Base-by-base conservation (phyloP, 2,329 filamentous ascomycete genomes). In the Cladophialophora chaetospira region DNA sequence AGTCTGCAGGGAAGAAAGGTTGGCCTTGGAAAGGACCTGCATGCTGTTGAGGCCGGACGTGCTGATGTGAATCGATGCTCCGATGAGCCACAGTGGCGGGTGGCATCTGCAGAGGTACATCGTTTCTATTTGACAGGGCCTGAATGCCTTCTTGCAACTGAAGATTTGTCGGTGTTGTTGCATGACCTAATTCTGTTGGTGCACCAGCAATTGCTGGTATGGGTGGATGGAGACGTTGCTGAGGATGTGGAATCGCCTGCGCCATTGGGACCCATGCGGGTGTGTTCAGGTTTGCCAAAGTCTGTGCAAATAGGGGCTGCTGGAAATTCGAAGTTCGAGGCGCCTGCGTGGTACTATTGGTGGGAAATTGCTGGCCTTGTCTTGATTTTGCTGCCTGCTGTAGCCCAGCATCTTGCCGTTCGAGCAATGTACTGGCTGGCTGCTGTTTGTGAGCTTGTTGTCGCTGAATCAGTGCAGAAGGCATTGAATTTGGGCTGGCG, bases 1-100 rank as follows among this genome's bases (percentile, higher is more conserved):
- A 21, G 17, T 50, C 31, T 11, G 31, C 31, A n/a, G 40, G 46
- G 13, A 61, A 48, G 17, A 61, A 47, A 47, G 38, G 13, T 13
- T 19, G 17, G 5, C 21, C 23, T 3, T 53, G 38, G 33, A 31
- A 38, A 21, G 17, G 28, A 25, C 4, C 23, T 25, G 42, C 23
- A 9, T 5, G 21, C 6, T 47, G 44, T 31, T 21, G 44, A 31
- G 50, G 38, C 38, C 47, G 47, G 19, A n/a, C 23, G 4, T 17
- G 28, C 21, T 33, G 33, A n/a, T n/a, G n/a, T n/a, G n/a, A n/a
- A n/a, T n/a, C n/a, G n/a, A n/a, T n/a, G n/a, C n/a, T n/a, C n/a
- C n/a, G n/a, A n/a, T n/a, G n/a, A n/a, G n/a, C n/a, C n/a, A n/a
- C n/a, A n/a, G n/a, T n/a, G n/a, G n/a, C n/a, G n/a, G n/a, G n/a